A percentile compares a stretch with the other conserved stretches of the same genome.
Evolutionary conservation across 495 filamentous ascomycete species (phyloP).

Genomic region (Penicillium psychrofluorescens): DNA sequence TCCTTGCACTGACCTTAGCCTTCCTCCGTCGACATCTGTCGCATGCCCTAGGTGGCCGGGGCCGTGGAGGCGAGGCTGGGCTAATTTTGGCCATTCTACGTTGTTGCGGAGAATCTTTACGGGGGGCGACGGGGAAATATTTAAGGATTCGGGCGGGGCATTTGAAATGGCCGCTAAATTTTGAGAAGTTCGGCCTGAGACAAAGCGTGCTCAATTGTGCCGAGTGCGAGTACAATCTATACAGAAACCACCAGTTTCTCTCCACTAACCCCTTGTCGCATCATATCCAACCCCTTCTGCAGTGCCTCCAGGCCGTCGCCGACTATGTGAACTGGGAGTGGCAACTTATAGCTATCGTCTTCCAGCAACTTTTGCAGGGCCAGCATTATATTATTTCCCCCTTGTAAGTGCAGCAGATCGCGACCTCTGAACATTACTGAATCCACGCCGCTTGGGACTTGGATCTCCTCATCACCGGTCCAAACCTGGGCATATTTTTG

Average conservation of each 20-base stretch:
- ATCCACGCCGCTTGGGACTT: slow-evolving; percentile 15
- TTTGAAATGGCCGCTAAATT: no score
- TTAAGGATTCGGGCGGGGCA: no score
- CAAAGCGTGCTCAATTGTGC: no score
- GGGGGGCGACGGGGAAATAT: not conserved
- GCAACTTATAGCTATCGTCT: slow-evolving; percentile 1
- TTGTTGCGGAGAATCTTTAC: not conserved
- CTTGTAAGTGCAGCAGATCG: slow-evolving; percentile 14
- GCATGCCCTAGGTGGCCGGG: slow-evolving; percentile 10
- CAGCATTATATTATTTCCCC: slow-evolving; percentile 4
- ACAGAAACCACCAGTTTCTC: slow-evolving; percentile 28
- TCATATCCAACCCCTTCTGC: slow-evolving; percentile 20
- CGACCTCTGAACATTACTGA: slow-evolving; percentile 12
- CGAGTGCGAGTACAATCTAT: not conserved
- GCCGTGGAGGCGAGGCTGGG: not conserved
- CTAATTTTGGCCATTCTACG: slow-evolving; percentile 2
- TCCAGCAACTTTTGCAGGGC: slow-evolving; percentile 12
- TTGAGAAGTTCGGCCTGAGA: no score
- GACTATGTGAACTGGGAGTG: slow-evolving; percentile 15
- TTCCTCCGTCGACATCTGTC: slow-evolving; percentile 19
- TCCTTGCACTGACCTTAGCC: slow-evolving; percentile 8
- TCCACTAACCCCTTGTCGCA: slow-evolving; percentile 19
- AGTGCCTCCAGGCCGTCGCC: slow-evolving; percentile 23
- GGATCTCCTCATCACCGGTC: slow-evolving; percentile 14
- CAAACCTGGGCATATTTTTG: slow-evolving; percentile 27